Conservation (phyloP, 2,329 filamentous ascomycete genomes). For the Paecilomyces sp. region DNA sequence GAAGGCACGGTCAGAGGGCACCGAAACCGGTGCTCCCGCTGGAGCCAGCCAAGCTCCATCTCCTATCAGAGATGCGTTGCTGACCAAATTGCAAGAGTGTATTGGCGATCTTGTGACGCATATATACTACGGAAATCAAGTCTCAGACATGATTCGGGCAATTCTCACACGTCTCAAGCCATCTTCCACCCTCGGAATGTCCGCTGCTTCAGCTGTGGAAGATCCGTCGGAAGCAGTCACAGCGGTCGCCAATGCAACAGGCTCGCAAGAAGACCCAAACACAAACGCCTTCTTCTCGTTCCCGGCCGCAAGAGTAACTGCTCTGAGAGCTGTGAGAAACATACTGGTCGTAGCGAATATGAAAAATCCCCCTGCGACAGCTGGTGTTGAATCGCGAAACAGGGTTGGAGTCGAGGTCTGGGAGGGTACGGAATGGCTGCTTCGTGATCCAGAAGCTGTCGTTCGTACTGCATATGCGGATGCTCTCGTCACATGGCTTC, state of each 20-base stretch:
- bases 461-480: constrained; percentile 83
- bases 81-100: constrained; percentile 67
- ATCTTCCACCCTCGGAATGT: constrained; percentile 22
- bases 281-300: constrained; percentile 58
- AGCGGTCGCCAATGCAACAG: constrained; percentile 42
- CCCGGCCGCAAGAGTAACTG: constrained; percentile 53
- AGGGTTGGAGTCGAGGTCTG: constrained; percentile 74
- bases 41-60: constrained; percentile 29
- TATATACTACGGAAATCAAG: constrained; percentile 94
- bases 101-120: constrained; percentile 90
- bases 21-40: constrained; percentile 20
- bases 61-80: constrained; percentile 53
- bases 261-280: constrained; percentile 45
- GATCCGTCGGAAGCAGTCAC: constrained; percentile 43
- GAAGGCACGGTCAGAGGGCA: constrained; percentile 9
- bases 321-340: constrained; percentile 71
- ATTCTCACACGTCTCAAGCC: constrained; percentile 75
- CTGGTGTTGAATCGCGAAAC: constrained; percentile 61
- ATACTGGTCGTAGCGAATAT: constrained; percentile 77
- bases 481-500: constrained; percentile 75
- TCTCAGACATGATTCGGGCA: constrained; percentile 84
- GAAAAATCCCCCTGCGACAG: constrained; percentile 51
- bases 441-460: constrained; percentile 68
- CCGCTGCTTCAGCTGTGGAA: constrained; percentile 41
- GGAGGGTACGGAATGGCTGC: constrained; percentile 93